These are phyloP conservation scores for Amoebophrya sp. DNA, from an alignment of 169 alveolate genomes.

Conservation along the genomic window DNA sequence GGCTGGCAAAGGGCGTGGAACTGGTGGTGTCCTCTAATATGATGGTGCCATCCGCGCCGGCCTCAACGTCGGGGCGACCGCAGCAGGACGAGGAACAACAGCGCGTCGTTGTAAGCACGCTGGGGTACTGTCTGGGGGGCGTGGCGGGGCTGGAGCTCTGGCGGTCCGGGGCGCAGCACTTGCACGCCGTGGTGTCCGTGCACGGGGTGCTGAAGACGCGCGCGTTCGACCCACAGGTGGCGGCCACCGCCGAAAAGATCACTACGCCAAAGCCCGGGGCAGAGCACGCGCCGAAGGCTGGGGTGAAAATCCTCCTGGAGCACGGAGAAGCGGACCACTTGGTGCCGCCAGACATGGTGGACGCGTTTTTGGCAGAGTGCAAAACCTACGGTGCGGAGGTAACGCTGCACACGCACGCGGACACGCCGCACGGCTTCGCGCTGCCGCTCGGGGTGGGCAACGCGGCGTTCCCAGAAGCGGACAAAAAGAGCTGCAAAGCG, in stretches of 20 bases:
- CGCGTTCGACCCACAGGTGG: not conserved
- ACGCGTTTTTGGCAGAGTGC: not conserved
- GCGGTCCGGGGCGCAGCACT: not conserved
- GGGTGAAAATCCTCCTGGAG: not conserved
- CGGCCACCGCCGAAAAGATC: not conserved
- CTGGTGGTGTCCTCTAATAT: too few species aligned
- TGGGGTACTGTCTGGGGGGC: not conserved
- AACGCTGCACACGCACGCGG: not conserved
- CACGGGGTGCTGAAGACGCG: not conserved
- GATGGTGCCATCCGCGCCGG: too few species aligned
- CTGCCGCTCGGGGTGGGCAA: not conserved
- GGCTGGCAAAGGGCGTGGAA: not conserved
- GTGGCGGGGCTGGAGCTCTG: not conserved
- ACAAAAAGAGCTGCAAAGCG: not conserved
- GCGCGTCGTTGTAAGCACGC: too few species aligned
- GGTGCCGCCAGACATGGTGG: not conserved
- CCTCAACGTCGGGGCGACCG: too few species aligned
- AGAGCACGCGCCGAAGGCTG: too few species aligned
- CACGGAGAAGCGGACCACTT: not conserved
- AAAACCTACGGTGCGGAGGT: not conserved
- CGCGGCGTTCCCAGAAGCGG: not conserved
- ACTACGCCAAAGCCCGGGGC: not conserved
- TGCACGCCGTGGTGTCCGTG: not conserved
- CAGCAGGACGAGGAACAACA: too few species aligned
- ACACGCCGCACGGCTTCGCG: not conserved